Conservation (phyloP, 164 flowering plant genomes). For the Houttuynia cordata region DNA sequence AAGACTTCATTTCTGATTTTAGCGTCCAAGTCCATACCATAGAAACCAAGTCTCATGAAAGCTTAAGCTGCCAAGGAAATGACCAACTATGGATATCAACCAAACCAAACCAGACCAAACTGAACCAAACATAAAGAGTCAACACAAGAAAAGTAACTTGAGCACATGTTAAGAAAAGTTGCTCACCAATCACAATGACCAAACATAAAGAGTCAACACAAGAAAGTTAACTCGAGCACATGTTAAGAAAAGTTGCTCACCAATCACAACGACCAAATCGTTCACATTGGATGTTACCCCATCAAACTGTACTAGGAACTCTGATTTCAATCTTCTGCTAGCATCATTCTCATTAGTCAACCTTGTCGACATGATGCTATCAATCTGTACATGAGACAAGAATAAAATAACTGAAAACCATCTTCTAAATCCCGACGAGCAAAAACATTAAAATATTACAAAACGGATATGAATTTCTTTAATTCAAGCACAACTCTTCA, state of each 20-base stretch:
- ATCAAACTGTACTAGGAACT: conserved; percentile 94
- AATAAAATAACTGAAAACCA: not conserved
- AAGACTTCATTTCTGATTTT: not conserved
- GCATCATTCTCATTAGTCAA: conserved; percentile 83
- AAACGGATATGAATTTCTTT: not conserved
- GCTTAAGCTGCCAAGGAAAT: not conserved
- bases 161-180: too few species aligned
- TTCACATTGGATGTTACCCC: conserved; percentile 82
- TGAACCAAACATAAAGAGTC: not conserved
- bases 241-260: conserved; percentile 25
- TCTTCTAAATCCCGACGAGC: not conserved
- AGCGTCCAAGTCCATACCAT: not conserved
- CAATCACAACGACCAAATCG: conserved; percentile 85
- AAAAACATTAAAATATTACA: not conserved
- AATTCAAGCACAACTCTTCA: not conserved
- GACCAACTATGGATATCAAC: too few species aligned
- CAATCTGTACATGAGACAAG: conserved; percentile 45
- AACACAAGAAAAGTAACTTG: not conserved
- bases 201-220: too few species aligned
- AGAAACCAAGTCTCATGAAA: not conserved
- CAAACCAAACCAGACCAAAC: not conserved
- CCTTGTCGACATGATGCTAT: conserved; percentile 93
- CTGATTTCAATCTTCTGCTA: conserved; percentile 95
- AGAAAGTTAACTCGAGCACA: too few species aligned
- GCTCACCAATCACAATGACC: too few species aligned